Evolutionary conservation across 352 stramenopile genomes (phyloP), one percentile per base, ranked within the genome.

Genomic region (Globisporangium solare): DNA sequence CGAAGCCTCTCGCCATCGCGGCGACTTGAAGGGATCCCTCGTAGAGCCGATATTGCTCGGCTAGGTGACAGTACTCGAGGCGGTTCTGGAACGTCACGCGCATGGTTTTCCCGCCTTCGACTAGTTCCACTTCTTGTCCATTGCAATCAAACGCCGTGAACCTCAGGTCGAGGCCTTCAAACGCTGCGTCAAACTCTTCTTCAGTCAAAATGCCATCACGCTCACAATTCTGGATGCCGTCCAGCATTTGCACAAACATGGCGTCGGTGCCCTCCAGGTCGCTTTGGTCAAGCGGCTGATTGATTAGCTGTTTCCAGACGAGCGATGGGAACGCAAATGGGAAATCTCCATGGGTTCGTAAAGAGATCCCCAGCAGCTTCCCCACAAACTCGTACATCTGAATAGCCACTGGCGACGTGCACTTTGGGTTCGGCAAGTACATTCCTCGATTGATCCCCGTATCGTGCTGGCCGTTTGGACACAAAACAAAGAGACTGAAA

Each of bases 301-400:
- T 68, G 20, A 97, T 69, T 24, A 98, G 64, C 45, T 93, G 72
- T 70, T 98, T 98, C 94, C 94, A 98, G 58, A 98, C 91, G 8
- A 98, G 69, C 17, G 91, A 88, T 24, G 91, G 89, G 20, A 98
- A 78, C 50, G 92, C 87, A 43, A 98, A 95, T 11, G 89, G 89
- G 18, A 98, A 94, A 52, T 97, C 92, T 7, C 93, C 89, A 22
- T 88, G 90, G 6, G 92, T 96, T 18, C 94, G 90, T 24, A 98
- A 71, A n/a, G 89, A 96, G 49, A 98, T 95, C 18, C 94, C 94
- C 35, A 98, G 76, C 17, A 98, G 59, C 62, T 98, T 97, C 14
- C 94, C 94, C 5, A 97, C 86, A 67, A 98, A 98, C 46, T 92
- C 78, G 35, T 89, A 97, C 92, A 98, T 98, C 63, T 95, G 78